Percentiles rank a stretch among this genome's conserved stretches.
Conservation (phyloP, 2,329 filamentous ascomycete genomes). For the Ilyonectria mors-panacis region DNA sequence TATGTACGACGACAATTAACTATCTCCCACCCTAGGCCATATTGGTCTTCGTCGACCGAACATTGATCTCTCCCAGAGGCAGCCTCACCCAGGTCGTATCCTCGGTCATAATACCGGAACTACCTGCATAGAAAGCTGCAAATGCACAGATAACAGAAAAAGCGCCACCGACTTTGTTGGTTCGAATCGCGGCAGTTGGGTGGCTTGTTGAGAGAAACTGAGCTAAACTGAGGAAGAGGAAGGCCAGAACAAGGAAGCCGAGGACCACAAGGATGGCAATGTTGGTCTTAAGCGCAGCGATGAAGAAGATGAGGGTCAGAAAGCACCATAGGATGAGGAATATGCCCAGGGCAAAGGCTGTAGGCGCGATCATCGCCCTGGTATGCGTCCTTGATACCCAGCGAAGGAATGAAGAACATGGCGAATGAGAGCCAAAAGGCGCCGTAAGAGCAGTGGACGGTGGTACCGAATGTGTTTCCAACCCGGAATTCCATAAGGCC, state of each 20-base stretch:
- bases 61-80: slow-evolving; percentile 56
- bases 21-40: slow-evolving; percentile 31
- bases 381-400: slow-evolving; percentile 66
- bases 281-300: slow-evolving; percentile 71
- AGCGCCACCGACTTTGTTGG: slow-evolving; percentile 61
- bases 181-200: slow-evolving; percentile 54
- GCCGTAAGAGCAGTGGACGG: slow-evolving; percentile 72
- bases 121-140: slow-evolving; percentile 57
- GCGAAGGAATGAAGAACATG: slow-evolving; percentile 67
- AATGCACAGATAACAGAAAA: slow-evolving; percentile 56
- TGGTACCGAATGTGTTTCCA: slow-evolving; percentile 76
- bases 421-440: slow-evolving; percentile 74
- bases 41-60: slow-evolving; percentile 41
- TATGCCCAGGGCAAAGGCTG: slow-evolving; percentile 68
- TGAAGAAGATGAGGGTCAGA: slow-evolving; percentile 69
- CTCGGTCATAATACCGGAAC: slow-evolving; percentile 57
- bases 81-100: slow-evolving; percentile 60
- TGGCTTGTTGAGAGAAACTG: slow-evolving; percentile 64
- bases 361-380: slow-evolving; percentile 54
- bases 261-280: slow-evolving; percentile 71
- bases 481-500: slow-evolving; percentile 70
- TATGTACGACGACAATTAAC: too few relatives aligned
- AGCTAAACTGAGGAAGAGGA: slow-evolving; percentile 71
- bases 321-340: slow-evolving; percentile 74
- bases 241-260: slow-evolving; percentile 70